A percentile compares a stretch with the other conserved stretches of the same genome.
These are phyloP conservation scores for Caryopteris hybrid DNA, from an alignment of 305 asterid genomes.

Conservation along the genomic window DNA sequence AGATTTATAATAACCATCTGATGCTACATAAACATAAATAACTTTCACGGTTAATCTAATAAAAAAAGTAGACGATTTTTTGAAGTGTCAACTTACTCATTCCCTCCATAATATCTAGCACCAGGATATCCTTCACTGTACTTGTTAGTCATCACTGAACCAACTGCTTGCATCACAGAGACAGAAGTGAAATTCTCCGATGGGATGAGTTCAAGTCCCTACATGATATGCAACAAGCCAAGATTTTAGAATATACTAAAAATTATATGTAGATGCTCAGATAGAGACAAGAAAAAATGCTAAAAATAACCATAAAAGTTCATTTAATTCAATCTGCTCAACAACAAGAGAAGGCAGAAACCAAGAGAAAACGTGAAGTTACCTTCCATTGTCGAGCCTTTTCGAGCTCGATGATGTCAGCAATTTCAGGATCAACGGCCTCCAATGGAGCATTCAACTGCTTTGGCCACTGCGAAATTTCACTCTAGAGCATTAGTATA, in stretches of 20 bases:
- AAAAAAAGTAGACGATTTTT: background rate
- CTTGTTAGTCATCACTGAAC: constrained; percentile 93
- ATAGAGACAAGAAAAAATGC: background rate
- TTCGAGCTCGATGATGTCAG: constrained; percentile 83
- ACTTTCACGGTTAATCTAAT: background rate
- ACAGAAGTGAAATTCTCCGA: constrained; percentile 84
- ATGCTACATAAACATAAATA: background rate
- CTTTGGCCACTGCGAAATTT: constrained; percentile 71
- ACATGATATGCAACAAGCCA: constrained; percentile 1
- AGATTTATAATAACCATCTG: background rate
- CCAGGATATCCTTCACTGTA: constrained; percentile 97
- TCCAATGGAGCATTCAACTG: constrained; percentile 83
- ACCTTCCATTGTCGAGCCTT: constrained; percentile 98
- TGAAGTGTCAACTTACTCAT: constrained; percentile 48
- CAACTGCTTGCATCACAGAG: constrained; percentile 97
- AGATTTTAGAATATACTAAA: no score
- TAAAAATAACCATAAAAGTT: background rate
- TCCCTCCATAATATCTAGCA: constrained; percentile 95
- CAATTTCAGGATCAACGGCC: constrained; percentile 86
- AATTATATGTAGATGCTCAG: background rate
- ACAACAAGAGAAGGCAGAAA: background rate
- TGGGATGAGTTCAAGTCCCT: constrained; percentile 94
- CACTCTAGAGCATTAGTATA: background rate
- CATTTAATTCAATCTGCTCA: background rate
- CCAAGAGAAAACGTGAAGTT: background rate